A percentile compares a stretch with the other conserved stretches of the same genome.
phyloP scores from a whole-genome alignment of 1,139 yeast genomes.

The Lodderomyces theae region DNA sequence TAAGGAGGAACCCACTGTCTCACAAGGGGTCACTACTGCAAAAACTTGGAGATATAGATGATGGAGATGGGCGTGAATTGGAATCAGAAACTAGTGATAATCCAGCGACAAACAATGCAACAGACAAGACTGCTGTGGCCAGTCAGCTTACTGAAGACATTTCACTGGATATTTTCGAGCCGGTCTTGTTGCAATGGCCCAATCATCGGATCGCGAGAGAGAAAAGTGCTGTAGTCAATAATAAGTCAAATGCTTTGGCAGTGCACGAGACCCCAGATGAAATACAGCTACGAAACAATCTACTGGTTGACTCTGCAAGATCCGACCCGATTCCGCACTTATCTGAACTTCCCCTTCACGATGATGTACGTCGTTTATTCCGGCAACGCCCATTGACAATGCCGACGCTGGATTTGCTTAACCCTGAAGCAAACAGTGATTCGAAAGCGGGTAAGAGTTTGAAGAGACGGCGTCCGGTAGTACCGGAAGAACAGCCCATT shows the following conservation, averaged over 20 bases:
- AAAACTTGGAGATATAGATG: not conserved
- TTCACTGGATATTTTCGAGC: too few relatives aligned
- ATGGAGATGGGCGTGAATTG: not conserved
- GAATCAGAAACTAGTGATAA: too few relatives aligned
- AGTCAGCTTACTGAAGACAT: too few relatives aligned
- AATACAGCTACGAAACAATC: not conserved
- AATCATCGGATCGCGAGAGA: not conserved
- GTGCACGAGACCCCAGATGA: not conserved
- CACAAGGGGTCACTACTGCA: not conserved
- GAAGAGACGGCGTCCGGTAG: constrained; percentile 4
- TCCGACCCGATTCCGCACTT: not conserved
- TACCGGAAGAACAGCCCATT: not conserved
- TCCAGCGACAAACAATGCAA: not conserved
- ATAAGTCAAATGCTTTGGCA: not conserved
- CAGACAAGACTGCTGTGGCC: too few relatives aligned
- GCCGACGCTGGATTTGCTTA: too few relatives aligned
- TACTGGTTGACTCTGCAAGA: not conserved
- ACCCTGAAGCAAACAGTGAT: not conserved
- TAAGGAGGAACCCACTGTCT: constrained; percentile 26
- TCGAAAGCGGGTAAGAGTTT: constrained; percentile 4
- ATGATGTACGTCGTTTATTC: not conserved
- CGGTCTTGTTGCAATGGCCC: not conserved
- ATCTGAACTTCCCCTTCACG: not conserved
- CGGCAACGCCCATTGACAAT: not conserved
- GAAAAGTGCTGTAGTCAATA: not conserved